Conservation (phyloP, 441 rosid genomes). For the Populus hybrid region DNA sequence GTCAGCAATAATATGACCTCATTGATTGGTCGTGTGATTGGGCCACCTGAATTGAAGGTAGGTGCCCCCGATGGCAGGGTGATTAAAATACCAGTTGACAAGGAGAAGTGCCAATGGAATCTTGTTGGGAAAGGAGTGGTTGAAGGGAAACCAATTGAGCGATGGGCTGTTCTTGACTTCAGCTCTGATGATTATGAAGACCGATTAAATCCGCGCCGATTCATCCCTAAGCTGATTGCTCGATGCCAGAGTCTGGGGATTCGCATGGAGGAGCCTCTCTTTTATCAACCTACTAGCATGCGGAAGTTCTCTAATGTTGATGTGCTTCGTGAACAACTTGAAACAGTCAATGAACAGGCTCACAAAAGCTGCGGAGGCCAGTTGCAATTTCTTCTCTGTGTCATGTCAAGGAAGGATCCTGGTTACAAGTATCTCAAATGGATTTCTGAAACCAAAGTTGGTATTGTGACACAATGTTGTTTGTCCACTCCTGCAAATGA, state of each 20-base stretch:
- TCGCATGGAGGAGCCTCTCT: constrained; percentile 45
- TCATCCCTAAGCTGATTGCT: constrained; percentile 38
- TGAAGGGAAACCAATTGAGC: constrained; percentile 55
- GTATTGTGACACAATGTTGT: constrained; percentile 81
- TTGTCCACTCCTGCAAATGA: constrained; percentile 42
- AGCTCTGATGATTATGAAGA: constrained; percentile 29
- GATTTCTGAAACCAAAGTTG: constrained; percentile 69
- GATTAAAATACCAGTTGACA: constrained; percentile 51
- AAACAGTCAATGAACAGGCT: constrained; percentile 28
- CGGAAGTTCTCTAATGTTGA: constrained; percentile 34
- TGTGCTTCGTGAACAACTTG: constrained; percentile 43
- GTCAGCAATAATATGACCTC: constrained; percentile 59
- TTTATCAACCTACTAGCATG: constrained; percentile 40
- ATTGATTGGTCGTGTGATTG: constrained; percentile 65
- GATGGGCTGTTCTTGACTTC: constrained; percentile 77
- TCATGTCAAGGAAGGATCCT: constrained; percentile 55
- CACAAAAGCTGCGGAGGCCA: constrained; percentile 24
- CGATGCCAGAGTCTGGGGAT: constrained; percentile 66
- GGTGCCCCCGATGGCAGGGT: constrained; percentile 34
- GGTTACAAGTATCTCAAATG: constrained; percentile 87
- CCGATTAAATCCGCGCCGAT: constrained; percentile 21
- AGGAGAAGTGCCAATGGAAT: constrained; percentile 75
- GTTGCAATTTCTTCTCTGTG: constrained; percentile 60
- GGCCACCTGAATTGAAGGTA: constrained; percentile 70
- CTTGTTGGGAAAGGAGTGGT: constrained; percentile 58